Conservation (phyloP, 2,329 filamentous ascomycete genomes). For the Rhinocladiella mackenziei region DNA sequence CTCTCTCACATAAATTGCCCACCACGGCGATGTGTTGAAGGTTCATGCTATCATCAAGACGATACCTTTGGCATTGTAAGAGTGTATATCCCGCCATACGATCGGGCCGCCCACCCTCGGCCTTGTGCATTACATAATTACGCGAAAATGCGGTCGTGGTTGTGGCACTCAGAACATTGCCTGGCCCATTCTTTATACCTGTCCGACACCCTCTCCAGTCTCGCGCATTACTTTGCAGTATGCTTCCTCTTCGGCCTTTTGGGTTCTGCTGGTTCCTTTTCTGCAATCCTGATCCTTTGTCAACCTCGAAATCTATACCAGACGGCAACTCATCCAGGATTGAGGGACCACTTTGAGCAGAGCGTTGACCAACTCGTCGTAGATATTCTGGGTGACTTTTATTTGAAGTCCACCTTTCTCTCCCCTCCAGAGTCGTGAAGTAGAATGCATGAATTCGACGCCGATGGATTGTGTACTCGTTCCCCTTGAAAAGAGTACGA, state of each 20-base stretch:
- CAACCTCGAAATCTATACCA: conserved; percentile 12
- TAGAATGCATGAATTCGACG: conserved; percentile 37
- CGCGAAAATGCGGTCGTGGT: too few relatives aligned
- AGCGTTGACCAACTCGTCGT: conserved; percentile 36
- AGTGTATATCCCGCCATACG: too few relatives aligned
- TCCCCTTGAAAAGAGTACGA: conserved; percentile 38
- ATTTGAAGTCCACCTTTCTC: conserved; percentile 39
- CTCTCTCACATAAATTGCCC: too few relatives aligned
- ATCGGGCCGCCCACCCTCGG: too few relatives aligned
- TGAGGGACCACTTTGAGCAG: conserved; percentile 39
- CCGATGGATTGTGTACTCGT: conserved; percentile 38
- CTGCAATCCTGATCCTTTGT: neutral
- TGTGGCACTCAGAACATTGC: too few relatives aligned
- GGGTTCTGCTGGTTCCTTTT: neutral
- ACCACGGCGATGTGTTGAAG: too few relatives aligned
- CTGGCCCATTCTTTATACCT: too few relatives aligned
- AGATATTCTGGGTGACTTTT: conserved; percentile 39
- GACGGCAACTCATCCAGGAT: conserved; percentile 33
- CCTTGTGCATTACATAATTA: too few relatives aligned
- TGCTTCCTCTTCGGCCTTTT: neutral
- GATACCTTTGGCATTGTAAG: too few relatives aligned
- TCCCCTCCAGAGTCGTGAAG: conserved; percentile 35
- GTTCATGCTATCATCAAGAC: too few relatives aligned
- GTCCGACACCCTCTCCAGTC: neutral
- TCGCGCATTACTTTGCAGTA: neutral